These are phyloP conservation scores for Penicillium sp. DNA, from an alignment of 2,329 filamentous ascomycete species.

Conservation along the genomic window DNA sequence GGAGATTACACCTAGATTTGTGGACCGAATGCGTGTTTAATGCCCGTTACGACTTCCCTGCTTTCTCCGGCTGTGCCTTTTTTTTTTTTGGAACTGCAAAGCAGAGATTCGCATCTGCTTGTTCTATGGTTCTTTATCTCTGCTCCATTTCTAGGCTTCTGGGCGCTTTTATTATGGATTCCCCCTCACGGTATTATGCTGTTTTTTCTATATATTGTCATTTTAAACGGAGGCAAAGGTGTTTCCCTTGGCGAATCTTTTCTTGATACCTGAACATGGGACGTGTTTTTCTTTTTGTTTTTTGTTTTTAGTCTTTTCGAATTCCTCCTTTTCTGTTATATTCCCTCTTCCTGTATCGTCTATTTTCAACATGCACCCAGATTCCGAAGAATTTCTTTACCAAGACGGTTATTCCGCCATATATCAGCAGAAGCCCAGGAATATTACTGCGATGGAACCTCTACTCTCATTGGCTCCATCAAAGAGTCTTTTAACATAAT, in stretches of 20 bases:
- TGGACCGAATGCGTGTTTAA: conserved; percentile 16
- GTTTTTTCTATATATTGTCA: conserved; percentile 9
- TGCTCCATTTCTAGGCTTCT: conserved; percentile 2
- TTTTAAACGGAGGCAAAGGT: conserved; percentile 19
- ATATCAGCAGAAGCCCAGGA: background rate
- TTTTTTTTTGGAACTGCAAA: background rate
- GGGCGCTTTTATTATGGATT: conserved; percentile 16
- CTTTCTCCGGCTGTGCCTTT: conserved; percentile 9
- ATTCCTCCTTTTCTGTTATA: background rate
- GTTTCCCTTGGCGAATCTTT: conserved; percentile 12
- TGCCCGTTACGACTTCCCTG: conserved; percentile 24
- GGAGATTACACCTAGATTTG: conserved; percentile 15
- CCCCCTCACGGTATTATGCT: conserved; percentile 8
- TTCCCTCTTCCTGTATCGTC: conserved; percentile 2
- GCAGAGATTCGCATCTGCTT: conserved; percentile 10
- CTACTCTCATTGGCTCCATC: background rate
- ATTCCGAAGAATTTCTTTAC: background rate
- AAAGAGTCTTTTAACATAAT: background rate
- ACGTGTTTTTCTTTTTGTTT: conserved; percentile 2
- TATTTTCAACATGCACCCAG: conserved; percentile 4
- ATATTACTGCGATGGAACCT: conserved; percentile 1
- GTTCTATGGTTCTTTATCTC: background rate
- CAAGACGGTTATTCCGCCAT: background rate
- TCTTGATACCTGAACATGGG: conserved; percentile 21
- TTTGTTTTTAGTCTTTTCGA: no score